Percentiles rank a stretch among this genome's conserved stretches.
Evolutionary conservation across 176 grass and related monocot species (phyloP).

Genomic region (Lolium rigidum): DNA sequence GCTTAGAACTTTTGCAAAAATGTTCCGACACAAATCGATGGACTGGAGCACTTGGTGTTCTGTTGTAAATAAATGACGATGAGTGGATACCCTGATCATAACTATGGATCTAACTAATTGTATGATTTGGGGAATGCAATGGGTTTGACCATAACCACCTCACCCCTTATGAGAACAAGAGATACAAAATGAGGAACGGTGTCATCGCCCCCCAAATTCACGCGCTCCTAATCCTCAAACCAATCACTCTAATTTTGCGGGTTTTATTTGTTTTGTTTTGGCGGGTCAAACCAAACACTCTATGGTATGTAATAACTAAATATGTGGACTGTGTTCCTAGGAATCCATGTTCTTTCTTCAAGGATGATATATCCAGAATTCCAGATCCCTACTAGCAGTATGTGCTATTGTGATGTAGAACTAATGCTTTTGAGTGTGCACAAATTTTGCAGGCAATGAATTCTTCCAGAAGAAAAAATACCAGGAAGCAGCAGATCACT

Average conservation of each 20-base stretch:
- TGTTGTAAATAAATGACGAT: background rate
- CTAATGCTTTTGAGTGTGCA: constrained; percentile 14
- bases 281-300: background rate
- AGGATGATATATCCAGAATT: constrained; percentile 8
- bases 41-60: no score
- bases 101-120: background rate
- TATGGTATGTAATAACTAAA: background rate
- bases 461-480: constrained; percentile 58
- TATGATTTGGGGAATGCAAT: background rate
- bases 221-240: no score
- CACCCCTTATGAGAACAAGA: background rate
- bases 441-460: constrained; percentile 49
- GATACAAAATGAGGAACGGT: no score
- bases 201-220: no score
- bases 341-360: constrained; percentile 21
- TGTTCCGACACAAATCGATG: background rate
- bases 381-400: background rate
- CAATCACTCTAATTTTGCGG: no score
- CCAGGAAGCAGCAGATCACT: constrained; percentile 57
- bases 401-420: background rate
- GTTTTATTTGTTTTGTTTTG: no score
- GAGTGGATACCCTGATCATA: background rate
- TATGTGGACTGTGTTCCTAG: background rate
- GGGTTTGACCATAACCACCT: background rate
- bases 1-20: background rate